Base-by-base conservation (phyloP, 1,284 basidiomycete species). In the Rhodofomes roseus region DNA sequence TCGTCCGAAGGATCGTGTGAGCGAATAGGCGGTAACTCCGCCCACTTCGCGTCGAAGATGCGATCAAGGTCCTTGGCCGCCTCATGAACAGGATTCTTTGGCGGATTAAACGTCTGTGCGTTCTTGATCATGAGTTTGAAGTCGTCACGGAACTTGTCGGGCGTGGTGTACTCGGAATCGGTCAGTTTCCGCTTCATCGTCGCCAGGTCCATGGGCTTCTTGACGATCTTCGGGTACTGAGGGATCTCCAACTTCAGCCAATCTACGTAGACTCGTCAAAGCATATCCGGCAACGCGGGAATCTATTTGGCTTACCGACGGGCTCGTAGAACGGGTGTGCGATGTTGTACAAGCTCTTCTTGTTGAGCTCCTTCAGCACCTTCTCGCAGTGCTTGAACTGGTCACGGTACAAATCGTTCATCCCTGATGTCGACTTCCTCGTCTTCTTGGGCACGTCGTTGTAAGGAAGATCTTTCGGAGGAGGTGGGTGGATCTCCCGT, bases 51-150 rank as follows among this genome's bases (percentile, higher is more conserved):
- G 59, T 96, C 89, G 76, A 98, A 99, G 25, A 95, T 74, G 40
- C 84, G 82, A 71, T 95, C 87, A 23, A 98, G 78, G 57, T 92
- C 86, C 54, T 85, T 82, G 8, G 93, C 95, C 22, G 92, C 89
- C 58, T 86, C 82, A 70, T 95, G 88, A 55, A 99, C 96, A 39
- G 88, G 85, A 22, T 94, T 93, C 34, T 90, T 92, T 7, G 86
- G 81, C 6, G 95, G 94, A 68, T 99, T 99, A 81, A 96, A 99
- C 1, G 82, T 79, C 71, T 90, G 90, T 71, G 96, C 98, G 73
- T 99, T 99, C 60, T 86, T 82, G 69, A 98, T 90, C 87, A 99
- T 93, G 63, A 96, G 81, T 73, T 92, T 91, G 78, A 98, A 93
- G 76, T 99, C 97, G 20, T 90, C 86, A 63, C 89, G 86, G 71